Conservation (phyloP, 2,329 filamentous ascomycete genomes). For the Phyllosticta citriasiana region DNA sequence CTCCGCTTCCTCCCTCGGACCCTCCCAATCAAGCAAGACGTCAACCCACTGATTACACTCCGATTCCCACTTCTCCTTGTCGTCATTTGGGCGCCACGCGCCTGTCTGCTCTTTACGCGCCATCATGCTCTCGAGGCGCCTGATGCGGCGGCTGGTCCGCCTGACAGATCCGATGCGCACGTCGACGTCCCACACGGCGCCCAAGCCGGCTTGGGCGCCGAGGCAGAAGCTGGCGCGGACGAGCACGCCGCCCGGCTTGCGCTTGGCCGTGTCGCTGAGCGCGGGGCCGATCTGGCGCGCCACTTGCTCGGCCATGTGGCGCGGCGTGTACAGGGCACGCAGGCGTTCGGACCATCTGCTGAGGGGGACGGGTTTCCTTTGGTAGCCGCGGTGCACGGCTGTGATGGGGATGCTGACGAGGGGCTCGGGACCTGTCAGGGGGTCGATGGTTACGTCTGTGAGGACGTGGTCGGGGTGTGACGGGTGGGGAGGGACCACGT, state of each 20-base stretch:
- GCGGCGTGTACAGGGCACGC: conserved; percentile 29
- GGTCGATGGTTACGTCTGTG: conserved; percentile 14
- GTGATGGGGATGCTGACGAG: conserved; percentile 7
- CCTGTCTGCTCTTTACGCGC: not conserved
- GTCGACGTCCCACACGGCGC: conserved; percentile 38
- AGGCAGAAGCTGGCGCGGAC: conserved; percentile 37
- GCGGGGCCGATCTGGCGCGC: conserved; percentile 30
- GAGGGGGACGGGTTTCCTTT: conserved; percentile 14
- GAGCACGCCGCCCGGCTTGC: conserved; percentile 30
- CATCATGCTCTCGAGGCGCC: not conserved
- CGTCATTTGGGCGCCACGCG: not conserved
- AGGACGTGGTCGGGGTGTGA: not conserved
- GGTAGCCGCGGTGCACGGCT: not conserved
- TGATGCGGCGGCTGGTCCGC: conserved; percentile 6
- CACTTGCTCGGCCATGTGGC: conserved; percentile 31
- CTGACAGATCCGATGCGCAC: conserved; percentile 24
- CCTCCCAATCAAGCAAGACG: conserved; percentile 31
- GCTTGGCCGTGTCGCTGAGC: conserved; percentile 32
- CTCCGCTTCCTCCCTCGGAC: conserved; percentile 36
- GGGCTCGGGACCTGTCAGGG: conserved; percentile 18
- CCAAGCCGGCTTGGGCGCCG: conserved; percentile 20
- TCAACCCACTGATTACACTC: conserved; percentile 14
- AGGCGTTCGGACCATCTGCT: conserved; percentile 31
- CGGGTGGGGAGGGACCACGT: not conserved
- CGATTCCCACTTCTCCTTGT: not conserved